These are phyloP conservation scores for Gleditsia sinensis DNA, from an alignment of 306 rosid species.

Conservation along the genomic window DNA sequence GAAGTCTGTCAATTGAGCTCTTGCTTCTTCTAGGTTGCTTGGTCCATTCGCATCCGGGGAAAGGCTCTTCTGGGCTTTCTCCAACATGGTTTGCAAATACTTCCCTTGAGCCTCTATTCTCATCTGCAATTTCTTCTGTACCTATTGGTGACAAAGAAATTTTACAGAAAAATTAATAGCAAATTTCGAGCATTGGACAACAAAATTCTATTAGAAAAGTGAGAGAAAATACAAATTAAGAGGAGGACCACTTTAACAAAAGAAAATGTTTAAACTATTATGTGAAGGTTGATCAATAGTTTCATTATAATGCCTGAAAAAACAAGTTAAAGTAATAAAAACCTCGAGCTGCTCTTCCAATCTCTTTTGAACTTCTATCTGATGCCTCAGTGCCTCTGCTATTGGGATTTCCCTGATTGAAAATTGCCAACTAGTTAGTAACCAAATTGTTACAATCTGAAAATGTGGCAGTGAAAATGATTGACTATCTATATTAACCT, in stretches of 20 bases:
- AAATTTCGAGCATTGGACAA: neutral
- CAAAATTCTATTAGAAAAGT: neutral
- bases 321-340: constrained; percentile 10
- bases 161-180: neutral
- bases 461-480: neutral
- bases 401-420: constrained; percentile 55
- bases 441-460: neutral
- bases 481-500: neutral
- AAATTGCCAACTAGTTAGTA: constrained; percentile 10
- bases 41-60: constrained; percentile 54
- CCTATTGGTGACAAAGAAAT: constrained; percentile 40
- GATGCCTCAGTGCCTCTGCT: constrained; percentile 64
- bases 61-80: constrained; percentile 77
- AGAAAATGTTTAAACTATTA: too few species aligned
- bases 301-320: too few species aligned
- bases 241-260: too few species aligned
- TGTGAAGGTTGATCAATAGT: too few species aligned
- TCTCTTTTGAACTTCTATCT: constrained; percentile 68
- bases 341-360: constrained; percentile 84
- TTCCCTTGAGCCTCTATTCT: constrained; percentile 94
- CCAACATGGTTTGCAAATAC: constrained; percentile 77
- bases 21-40: constrained; percentile 52
- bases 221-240: too few species aligned
- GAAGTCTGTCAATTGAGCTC: constrained; percentile 65
- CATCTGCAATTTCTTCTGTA: constrained; percentile 74